Evolutionary conservation across 495 filamentous ascomycete genomes (phyloP).

Genomic region (Xylaria curta): DNA sequence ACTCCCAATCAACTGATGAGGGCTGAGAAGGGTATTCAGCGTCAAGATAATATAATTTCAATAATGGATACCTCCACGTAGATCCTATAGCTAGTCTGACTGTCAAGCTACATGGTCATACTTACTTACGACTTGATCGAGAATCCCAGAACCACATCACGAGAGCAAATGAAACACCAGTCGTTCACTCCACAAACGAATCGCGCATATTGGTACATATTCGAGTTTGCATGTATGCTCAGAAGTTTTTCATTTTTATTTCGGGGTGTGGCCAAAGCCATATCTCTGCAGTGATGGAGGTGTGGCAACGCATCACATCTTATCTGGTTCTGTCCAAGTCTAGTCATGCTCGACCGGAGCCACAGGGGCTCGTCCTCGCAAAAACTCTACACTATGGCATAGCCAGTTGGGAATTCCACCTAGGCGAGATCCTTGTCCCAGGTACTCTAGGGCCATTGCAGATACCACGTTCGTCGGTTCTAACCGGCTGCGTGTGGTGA

Average conservation of each 20-base stretch:
- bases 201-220: background rate
- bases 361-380: slow-evolving; percentile 18
- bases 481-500: slow-evolving; percentile 26
- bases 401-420: slow-evolving; percentile 20
- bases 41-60: too few species aligned
- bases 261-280: slow-evolving; percentile 22
- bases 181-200: background rate
- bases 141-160: background rate
- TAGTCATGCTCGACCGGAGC: slow-evolving; percentile 22
- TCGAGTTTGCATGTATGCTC: slow-evolving; percentile 10
- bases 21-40: too few species aligned
- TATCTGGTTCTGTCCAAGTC: slow-evolving; percentile 23
- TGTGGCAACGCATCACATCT: slow-evolving; percentile 19
- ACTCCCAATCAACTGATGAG: slow-evolving; percentile 3
- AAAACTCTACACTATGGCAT: slow-evolving; percentile 22
- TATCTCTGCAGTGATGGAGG: slow-evolving; percentile 25
- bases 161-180: background rate
- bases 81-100: background rate
- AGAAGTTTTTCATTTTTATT: slow-evolving; percentile 29
- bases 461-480: slow-evolving; percentile 22
- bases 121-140: too few species aligned
- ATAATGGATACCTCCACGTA: background rate
- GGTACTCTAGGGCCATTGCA: slow-evolving; percentile 20
- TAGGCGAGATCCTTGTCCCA: slow-evolving; percentile 23
- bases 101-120: background rate